These are phyloP conservation scores for Syzygium grande DNA, from an alignment of 345 rosid genomes.

Conservation along the genomic window DNA sequence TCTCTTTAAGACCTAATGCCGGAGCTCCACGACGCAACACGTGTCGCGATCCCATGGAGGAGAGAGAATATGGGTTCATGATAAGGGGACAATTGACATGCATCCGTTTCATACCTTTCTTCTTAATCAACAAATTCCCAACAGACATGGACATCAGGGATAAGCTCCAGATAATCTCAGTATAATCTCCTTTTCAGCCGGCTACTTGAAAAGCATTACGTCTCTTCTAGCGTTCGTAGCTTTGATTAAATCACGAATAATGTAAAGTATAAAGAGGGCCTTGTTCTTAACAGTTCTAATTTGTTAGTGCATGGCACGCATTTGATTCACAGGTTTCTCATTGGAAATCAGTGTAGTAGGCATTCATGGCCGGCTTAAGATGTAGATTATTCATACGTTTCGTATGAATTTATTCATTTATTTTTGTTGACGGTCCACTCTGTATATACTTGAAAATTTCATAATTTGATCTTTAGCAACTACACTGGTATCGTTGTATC, in stretches of 20 bases:
- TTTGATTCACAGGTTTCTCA: neutral
- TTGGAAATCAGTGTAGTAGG: neutral
- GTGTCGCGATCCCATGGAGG: neutral
- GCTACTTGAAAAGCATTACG: neutral
- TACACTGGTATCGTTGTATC: accelerated
- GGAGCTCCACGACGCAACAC: neutral
- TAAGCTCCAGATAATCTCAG: neutral
- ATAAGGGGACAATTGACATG: neutral
- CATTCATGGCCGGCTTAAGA: neutral
- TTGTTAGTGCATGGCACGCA: neutral
- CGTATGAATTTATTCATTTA: neutral
- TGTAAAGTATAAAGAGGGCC: too few species aligned
- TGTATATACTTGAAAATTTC: neutral
- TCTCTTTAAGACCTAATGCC: too few species aligned
- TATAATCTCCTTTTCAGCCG: neutral
- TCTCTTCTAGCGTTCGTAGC: neutral
- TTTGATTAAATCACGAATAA: too few species aligned
- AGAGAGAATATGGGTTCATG: neutral
- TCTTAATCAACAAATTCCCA: neutral
- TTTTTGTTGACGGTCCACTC: neutral
- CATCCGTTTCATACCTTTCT: neutral
- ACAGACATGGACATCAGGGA: neutral
- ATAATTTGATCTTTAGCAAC: neutral
- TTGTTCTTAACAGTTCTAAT: neutral
- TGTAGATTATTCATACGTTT: neutral